Evolutionary conservation across 2,329 filamentous ascomycete genomes (phyloP).

Genomic region (Macroventuria anomochaeta): DNA sequence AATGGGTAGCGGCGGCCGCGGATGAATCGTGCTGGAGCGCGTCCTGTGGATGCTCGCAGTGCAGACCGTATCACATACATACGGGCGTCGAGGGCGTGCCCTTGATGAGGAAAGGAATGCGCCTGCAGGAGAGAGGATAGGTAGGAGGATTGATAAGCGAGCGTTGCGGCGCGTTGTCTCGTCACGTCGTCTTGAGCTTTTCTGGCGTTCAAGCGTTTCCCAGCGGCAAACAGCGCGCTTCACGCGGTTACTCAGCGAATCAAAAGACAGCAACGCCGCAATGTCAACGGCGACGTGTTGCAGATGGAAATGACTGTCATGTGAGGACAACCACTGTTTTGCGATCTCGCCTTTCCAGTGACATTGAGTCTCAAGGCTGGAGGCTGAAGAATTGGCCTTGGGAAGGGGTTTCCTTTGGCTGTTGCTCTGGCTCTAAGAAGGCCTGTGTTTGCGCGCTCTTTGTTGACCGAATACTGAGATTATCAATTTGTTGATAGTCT

Average conservation of each 20-base stretch:
- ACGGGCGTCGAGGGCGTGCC: constrained; percentile 32
- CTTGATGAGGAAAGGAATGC: constrained; percentile 16
- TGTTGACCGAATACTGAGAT: too few relatives aligned
- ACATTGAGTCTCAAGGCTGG: too few relatives aligned
- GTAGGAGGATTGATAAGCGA: constrained; percentile 15
- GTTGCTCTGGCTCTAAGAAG: too few relatives aligned
- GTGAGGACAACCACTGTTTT: too few relatives aligned
- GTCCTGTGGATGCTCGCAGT: constrained; percentile 49
- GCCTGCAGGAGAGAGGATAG: constrained; percentile 27
- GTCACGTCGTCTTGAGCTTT: constrained; percentile 29
- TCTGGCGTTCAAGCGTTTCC: constrained; percentile 13
- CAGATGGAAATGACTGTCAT: not conserved
- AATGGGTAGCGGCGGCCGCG: constrained; percentile 46
- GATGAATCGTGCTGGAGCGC: constrained; percentile 47
- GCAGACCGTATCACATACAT: constrained; percentile 53
- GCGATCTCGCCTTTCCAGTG: too few relatives aligned
- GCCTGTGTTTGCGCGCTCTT: too few relatives aligned
- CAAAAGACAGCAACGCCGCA: constrained; percentile 13
- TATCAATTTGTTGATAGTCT: too few relatives aligned
- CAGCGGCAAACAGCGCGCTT: constrained; percentile 9
- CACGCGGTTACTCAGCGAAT: constrained; percentile 4
- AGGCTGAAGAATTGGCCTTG: too few relatives aligned
- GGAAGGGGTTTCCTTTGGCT: too few relatives aligned
- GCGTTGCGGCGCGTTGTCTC: constrained; percentile 29
- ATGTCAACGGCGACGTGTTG: not conserved